Evolutionary conservation across 768 basidiomycete genomes (phyloP).

Genomic region (Hygrocybe punicea): DNA sequence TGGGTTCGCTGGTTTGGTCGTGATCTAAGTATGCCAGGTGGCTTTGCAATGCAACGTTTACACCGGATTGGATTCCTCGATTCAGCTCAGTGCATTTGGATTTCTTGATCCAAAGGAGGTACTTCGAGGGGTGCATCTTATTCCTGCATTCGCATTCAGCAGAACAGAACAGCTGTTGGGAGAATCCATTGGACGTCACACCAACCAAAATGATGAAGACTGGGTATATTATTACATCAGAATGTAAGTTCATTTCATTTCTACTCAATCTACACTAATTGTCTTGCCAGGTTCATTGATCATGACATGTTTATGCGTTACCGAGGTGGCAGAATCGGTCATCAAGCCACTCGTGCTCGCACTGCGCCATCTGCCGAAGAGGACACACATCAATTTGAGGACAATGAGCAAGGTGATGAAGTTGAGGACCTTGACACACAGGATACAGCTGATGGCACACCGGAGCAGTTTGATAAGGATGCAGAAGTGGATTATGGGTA

Average conservation of each 20-base stretch:
- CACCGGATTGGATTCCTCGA: conserved; percentile 11
- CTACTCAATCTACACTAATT: neutral
- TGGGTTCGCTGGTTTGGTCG: conserved; percentile 15
- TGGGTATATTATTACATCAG: conserved; percentile 38
- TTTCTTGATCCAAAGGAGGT: conserved; percentile 19
- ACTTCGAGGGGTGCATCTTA: conserved; percentile 15
- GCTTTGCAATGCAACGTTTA: neutral
- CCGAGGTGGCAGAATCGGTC: conserved; percentile 29
- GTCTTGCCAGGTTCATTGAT: conserved; percentile 34
- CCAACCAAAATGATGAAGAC: conserved; percentile 13
- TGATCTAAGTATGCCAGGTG: neutral
- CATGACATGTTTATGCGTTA: conserved; percentile 40
- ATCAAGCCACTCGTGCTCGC: conserved; percentile 6
- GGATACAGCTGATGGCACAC: no score
- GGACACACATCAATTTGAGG: neutral
- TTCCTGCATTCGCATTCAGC: conserved; percentile 11
- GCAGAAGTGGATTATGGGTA: neutral
- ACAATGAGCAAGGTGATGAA: neutral
- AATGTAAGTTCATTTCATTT: conserved; percentile 25
- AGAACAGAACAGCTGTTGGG: neutral
- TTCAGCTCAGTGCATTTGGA: conserved; percentile 13
- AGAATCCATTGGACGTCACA: neutral
- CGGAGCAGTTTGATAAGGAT: neutral
- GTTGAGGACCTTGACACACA: neutral
- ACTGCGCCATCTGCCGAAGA: neutral